Percentiles rank a stretch among this genome's conserved stretches.
Evolutionary conservation across 2,329 filamentous ascomycete species (phyloP).

Genomic region (Fusarium vanettenii): DNA sequence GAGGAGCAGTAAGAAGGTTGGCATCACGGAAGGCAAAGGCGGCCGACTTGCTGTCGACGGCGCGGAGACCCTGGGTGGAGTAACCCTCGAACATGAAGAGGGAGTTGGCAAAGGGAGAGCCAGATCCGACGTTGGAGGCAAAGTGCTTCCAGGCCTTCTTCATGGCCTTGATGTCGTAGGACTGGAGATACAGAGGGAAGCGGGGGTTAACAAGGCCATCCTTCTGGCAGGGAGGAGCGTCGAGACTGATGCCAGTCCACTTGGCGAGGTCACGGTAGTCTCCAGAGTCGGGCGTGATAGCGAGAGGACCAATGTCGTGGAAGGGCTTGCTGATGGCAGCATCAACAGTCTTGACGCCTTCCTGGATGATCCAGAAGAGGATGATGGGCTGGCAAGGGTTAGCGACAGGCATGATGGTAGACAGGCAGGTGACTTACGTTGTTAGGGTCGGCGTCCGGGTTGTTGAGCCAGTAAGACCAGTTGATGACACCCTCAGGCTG

Average conservation of each 20-base stretch:
- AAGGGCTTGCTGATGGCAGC: constrained; percentile 57
- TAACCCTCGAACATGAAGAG: constrained; percentile 70
- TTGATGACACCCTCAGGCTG: constrained; percentile 59
- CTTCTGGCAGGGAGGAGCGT: constrained; percentile 37
- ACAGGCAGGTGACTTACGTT: constrained; percentile 45
- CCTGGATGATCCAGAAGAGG: constrained; percentile 57
- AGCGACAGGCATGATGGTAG: background rate
- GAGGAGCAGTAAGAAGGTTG: constrained; percentile 37
- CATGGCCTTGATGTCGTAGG: constrained; percentile 31
- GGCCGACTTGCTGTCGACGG: background rate
- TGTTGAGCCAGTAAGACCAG: constrained; percentile 61
- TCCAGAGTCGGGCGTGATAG: constrained; percentile 38
- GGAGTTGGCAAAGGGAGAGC: constrained; percentile 34
- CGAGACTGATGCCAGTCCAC: constrained; percentile 36
- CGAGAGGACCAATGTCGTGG: constrained; percentile 54
- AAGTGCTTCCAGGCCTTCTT: constrained; percentile 33
- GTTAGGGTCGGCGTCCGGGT: constrained; percentile 53
- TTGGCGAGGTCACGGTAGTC: constrained; percentile 37
- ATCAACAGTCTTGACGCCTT: constrained; percentile 56
- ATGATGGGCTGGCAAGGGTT: constrained; percentile 51
- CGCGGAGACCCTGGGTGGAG: constrained; percentile 53
- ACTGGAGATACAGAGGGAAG: constrained; percentile 40
- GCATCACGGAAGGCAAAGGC: constrained; percentile 40
- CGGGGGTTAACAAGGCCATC: constrained; percentile 39
- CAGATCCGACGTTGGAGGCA: constrained; percentile 11